Conservation (phyloP, 1,284 basidiomycete genomes). For the Termitomyces sp. region DNA sequence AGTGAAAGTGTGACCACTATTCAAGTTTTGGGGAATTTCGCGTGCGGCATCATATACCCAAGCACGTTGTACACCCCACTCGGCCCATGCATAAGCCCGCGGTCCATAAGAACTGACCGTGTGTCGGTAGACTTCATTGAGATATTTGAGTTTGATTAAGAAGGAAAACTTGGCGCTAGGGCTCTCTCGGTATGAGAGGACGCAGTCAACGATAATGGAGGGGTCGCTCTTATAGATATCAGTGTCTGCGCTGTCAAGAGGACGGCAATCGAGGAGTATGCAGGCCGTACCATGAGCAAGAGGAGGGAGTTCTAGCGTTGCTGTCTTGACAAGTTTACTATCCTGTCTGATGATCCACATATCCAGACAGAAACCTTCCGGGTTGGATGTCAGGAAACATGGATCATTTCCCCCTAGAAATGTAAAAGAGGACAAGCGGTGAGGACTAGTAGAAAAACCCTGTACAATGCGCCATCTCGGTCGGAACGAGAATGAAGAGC, state of each 20-base stretch:
- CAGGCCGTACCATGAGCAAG: not conserved
- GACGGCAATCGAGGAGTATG: not conserved
- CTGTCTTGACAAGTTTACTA: not conserved
- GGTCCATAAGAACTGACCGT: not conserved
- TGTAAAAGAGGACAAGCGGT: not conserved
- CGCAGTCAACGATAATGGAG: conserved; percentile 3
- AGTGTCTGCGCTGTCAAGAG: conserved; percentile 4
- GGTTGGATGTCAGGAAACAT: conserved; percentile 2
- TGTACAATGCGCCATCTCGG: not conserved
- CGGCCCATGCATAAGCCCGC: not conserved
- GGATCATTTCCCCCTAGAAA: conserved; percentile 2
- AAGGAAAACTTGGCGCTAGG: not conserved
- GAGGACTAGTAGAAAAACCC: not conserved
- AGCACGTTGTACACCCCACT: not conserved
- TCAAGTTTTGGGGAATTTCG: not conserved
- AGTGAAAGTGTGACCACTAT: conserved; percentile 2
- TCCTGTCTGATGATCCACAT: not conserved
- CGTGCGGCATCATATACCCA: not conserved
- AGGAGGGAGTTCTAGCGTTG: conserved; percentile 1
- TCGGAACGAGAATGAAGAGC: not conserved
- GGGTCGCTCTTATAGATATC: conserved; percentile 4
- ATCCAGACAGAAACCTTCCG: not conserved
- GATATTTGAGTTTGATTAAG: conserved; percentile 1
- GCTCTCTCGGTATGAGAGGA: not conserved
- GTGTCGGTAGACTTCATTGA: not conserved